Base-by-base conservation (phyloP, 805 yeast genomes). In the Sugiyamaella americana region DNA sequence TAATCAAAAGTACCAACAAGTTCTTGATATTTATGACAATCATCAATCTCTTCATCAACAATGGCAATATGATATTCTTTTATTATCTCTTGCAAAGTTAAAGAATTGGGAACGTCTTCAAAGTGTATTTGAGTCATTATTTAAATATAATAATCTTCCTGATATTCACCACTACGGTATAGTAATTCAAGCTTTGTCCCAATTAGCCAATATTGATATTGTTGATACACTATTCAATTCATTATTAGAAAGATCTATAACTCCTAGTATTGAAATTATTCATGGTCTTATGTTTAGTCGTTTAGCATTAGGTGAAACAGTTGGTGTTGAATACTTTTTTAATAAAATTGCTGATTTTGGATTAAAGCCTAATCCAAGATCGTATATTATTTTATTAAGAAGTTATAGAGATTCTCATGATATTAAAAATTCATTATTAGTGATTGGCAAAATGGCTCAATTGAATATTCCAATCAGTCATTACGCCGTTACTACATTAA, bases 131-230 rank as follows among this genome's bases (percentile, higher is more conserved):
- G 82, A 79, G 55, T 23, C 70, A 67, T 19, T 67, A 75, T 59
- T 76, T 55, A 13, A 17, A 20, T 61, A 67, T n/a, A 80, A 78
- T 1, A 66, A 74, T 37, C 61, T 76, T 21, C 84, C 85, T 1
- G 71, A 71, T 41, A 63, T 70, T 24, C 57, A 56, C 5, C 86
- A 83, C 53, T 84, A 83, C 58, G 69, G 75, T 2, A 72, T 78
- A 16, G 79, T 82, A 10, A 79, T 84, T 75, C 63, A 68, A 44
- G 78, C 84, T 0, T 64, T 84, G 50, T 80, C 85, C 1, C 51
- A 57, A 3, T 59, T 67, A 29, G 81, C 77, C 6, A 78, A 75
- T 53, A 62, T 57, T 36, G 70, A 61, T 35, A 74, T 71, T 58
- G 79, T 75, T 8, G 75, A 73, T 22, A 62, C 58, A 47, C 64